phyloP scores from a whole-genome alignment of 768 basidiomycete species.

The Mycena leptocephala region DNA sequence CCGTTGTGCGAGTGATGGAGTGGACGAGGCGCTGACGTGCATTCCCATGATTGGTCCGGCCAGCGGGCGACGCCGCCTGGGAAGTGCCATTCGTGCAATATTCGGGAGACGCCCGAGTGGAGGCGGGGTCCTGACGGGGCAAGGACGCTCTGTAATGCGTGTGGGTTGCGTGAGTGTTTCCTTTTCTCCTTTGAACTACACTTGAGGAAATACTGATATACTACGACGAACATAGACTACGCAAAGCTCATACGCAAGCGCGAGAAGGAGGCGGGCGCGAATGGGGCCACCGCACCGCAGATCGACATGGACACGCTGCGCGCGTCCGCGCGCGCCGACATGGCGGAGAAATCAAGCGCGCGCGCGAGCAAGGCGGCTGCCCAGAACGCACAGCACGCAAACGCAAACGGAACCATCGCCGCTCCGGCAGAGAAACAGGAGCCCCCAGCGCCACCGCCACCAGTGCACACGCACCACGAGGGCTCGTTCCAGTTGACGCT shows the following conservation, averaged over 20 bases:
- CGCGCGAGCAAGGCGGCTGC: slow-evolving; percentile 52
- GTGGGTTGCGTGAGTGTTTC: slow-evolving; percentile 80
- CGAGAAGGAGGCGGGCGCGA: slow-evolving; percentile 75
- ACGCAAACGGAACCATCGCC: too few species aligned
- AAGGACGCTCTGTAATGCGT: slow-evolving; percentile 88
- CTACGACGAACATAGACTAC: slow-evolving; percentile 70
- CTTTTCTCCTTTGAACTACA: not conserved
- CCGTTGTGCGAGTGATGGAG: too few species aligned
- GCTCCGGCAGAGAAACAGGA: slow-evolving; percentile 31
- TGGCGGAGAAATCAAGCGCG: slow-evolving; percentile 52
- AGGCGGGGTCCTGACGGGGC: slow-evolving; percentile 89
- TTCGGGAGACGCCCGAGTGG: slow-evolving; percentile 93
- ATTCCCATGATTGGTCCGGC: slow-evolving; percentile 52
- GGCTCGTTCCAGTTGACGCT: slow-evolving; percentile 74
- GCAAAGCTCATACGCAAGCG: slow-evolving; percentile 88
- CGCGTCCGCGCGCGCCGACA: slow-evolving; percentile 73
- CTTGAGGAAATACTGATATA: not conserved
- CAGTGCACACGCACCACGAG: slow-evolving; percentile 60
- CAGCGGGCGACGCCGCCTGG: slow-evolving; percentile 91
- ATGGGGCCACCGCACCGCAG: slow-evolving; percentile 63
- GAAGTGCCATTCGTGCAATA: slow-evolving; percentile 91
- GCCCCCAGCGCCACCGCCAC: slow-evolving; percentile 42
- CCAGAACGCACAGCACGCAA: too few species aligned
- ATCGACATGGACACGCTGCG: slow-evolving; percentile 87
- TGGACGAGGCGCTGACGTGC: slow-evolving; percentile 33